Percentiles rank a stretch among this genome's conserved stretches.
Conservation (phyloP, 1,284 basidiomycete genomes). For the Spongispora temasekensis region DNA sequence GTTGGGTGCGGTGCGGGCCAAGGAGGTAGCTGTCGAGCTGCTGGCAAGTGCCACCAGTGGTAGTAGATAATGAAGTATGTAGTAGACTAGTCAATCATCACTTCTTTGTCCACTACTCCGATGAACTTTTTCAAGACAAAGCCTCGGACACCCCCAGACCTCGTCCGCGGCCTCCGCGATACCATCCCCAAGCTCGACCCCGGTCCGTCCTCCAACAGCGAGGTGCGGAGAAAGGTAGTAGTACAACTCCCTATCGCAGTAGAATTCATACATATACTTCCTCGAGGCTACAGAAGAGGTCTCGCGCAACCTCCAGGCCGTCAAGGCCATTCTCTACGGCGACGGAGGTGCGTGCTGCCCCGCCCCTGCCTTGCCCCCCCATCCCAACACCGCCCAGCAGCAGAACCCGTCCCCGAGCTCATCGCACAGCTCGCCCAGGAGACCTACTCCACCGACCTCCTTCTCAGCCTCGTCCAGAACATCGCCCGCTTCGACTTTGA, state of each 20-base stretch:
- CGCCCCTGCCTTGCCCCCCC: constrained; percentile 1
- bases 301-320: constrained; percentile 85
- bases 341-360: constrained; percentile 67
- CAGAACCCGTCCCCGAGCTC: constrained; percentile 82
- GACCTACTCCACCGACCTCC: constrained; percentile 88
- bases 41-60: constrained; percentile 16
- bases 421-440: constrained; percentile 95
- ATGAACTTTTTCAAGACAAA: constrained; percentile 98
- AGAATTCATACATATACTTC: constrained; percentile 5
- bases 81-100: background rate
- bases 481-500: constrained; percentile 95
- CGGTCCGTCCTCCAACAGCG: constrained; percentile 70
- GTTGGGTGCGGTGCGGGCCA: constrained; percentile 26
- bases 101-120: background rate
- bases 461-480: constrained; percentile 80
- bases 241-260: constrained; percentile 1
- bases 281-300: constrained; percentile 83
- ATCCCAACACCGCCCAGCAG: constrained; percentile 5
- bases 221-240: constrained; percentile 83
- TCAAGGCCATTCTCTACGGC: constrained; percentile 85
- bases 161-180: constrained; percentile 79
- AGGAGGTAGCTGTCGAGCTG: constrained; percentile 25
- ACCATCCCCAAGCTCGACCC: constrained; percentile 76
- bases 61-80: too few species aligned
- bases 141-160: constrained; percentile 81